Evolutionary conservation across 2,329 filamentous ascomycete genomes (phyloP).

Genomic region (Sporothrix pallida): DNA sequence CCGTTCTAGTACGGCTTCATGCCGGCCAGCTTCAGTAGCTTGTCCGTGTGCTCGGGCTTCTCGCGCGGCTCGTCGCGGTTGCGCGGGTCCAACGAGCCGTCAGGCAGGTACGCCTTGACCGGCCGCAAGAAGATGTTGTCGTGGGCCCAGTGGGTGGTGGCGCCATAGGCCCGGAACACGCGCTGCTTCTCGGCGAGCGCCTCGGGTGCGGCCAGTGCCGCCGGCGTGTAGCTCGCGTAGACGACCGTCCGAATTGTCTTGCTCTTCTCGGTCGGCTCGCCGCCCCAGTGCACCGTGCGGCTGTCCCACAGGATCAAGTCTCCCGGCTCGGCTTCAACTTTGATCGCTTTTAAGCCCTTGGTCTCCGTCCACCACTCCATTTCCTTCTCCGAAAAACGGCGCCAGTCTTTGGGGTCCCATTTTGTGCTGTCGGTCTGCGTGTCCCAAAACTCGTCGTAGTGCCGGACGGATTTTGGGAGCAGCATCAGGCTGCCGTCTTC

Average conservation of each 20-base stretch:
- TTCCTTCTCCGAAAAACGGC: background rate
- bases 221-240: background rate
- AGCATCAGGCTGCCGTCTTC: conserved; percentile 30
- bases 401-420: conserved; percentile 35
- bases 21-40: background rate
- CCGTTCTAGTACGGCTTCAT: background rate
- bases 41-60: background rate
- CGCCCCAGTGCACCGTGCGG: conserved; percentile 47
- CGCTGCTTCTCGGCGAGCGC: background rate
- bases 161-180: background rate
- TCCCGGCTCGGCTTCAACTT: conserved; percentile 46
- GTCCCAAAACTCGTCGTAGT: conserved; percentile 36
- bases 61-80: background rate
- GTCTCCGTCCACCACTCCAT: background rate
- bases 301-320: conserved; percentile 48
- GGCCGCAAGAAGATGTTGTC: background rate
- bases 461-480: background rate
- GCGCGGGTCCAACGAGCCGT: background rate
- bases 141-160: background rate
- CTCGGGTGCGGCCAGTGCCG: background rate
- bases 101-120: background rate
- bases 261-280: conserved; percentile 41
- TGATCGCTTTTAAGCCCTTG: conserved; percentile 34
- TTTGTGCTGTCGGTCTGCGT: conserved; percentile 36
- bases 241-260: conserved; percentile 31